Evolutionary conservation across 176 grass and related monocot species (phyloP), one percentile per base, ranked within the genome.

Genomic region (Poa pratensis): DNA sequence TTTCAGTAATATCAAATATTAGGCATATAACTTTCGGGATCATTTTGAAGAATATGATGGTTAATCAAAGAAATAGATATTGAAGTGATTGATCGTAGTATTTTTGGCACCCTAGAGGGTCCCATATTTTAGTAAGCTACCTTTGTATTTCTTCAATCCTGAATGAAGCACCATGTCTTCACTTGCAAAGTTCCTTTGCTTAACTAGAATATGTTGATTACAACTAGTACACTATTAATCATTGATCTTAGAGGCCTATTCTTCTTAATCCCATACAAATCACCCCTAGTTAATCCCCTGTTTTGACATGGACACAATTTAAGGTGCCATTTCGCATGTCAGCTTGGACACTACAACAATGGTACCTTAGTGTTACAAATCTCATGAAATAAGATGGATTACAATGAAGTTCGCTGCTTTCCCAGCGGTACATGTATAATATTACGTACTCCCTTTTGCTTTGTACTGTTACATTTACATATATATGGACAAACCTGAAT

Each of bases 391-490:
- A 40, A 69, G 30, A 69, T 40, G 34, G 23, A 23, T 15, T 48
- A 15, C 23, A 74, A 74, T 74, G 70, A 50, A 49, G 23, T 27
- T 50, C 7, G 70, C 45, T 50, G 71, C 23, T 73, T 73, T 73
- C 22, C 9, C 23, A 18, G 42, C 26, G 14, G 26, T 73, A 27
- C 13, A 73, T 27, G 23, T 18, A 49, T 27, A 73, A 50, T 9
- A 46, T 13, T 9, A 17, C 57, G 23, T 64, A 22, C 10, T 30
- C 17, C 15, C 27, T 63, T 88, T 77, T 71, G 39, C 27, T 27
- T 35, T 40, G 6, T 53, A 88, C 11, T 22, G 14, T 65, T 37
- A 37, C 28, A 30, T 9, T 54, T 66, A 19, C 34, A 68, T 57
- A 42, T 42, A 26, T 27, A 23, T 14, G 50, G 32, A 40, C 23